Evolutionary conservation across 2,329 filamentous ascomycete genomes (phyloP).

Genomic region (Botryosphaeria dothidea): DNA sequence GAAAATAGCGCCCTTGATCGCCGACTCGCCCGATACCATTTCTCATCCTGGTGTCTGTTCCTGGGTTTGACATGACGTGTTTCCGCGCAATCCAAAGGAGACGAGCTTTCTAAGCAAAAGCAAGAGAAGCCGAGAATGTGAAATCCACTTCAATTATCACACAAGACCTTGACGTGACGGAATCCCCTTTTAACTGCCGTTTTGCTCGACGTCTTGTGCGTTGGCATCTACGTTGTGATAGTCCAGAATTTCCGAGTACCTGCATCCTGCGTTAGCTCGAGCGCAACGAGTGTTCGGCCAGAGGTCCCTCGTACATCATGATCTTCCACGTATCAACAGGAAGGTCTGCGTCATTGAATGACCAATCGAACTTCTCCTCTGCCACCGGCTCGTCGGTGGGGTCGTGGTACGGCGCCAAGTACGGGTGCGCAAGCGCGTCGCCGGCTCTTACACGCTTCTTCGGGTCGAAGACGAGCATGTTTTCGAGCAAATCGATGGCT

Average conservation of each 20-base stretch:
- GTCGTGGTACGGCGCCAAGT: conserved; percentile 95
- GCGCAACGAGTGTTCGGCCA: background rate
- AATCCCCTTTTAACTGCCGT: conserved; percentile 11
- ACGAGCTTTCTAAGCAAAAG: conserved; percentile 12
- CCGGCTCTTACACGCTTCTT: conserved; percentile 88
- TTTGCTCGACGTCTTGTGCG: conserved; percentile 28
- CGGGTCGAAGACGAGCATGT: conserved; percentile 98
- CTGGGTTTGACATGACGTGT: background rate
- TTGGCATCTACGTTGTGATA: conserved; percentile 85
- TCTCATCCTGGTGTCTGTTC: background rate
- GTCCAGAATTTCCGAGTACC: conserved; percentile 98
- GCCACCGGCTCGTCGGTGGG: conserved; percentile 93
- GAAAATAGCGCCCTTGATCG: conserved; percentile 14
- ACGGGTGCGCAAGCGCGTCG: conserved; percentile 85
- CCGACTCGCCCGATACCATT: conserved; percentile 11
- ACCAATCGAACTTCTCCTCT: conserved; percentile 99
- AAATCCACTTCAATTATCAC: background rate
- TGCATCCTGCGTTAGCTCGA: conserved; percentile 39
- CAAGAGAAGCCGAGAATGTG: conserved; percentile 10
- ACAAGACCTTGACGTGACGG: background rate
- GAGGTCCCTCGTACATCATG: conserved; percentile 80
- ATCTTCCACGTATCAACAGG: conserved; percentile 99
- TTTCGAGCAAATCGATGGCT: conserved; percentile 93
- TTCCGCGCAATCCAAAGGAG: conserved; percentile 1
- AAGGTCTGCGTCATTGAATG: conserved; percentile 96